phyloP scores from a whole-genome alignment of 148 eudicot genomes.

The Rhododendron ovatum region DNA sequence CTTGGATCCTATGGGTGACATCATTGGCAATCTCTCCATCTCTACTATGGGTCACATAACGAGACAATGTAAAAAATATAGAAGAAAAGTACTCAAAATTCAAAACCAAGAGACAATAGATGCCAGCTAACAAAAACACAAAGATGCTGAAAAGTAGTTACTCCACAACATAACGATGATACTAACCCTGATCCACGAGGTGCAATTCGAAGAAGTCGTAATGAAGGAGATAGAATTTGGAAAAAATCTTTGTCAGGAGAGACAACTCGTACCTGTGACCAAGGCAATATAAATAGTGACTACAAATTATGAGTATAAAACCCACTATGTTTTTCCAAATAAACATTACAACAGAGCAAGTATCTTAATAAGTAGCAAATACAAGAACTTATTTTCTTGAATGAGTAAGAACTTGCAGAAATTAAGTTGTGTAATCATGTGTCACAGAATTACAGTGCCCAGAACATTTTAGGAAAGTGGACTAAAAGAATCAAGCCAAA shows the following conservation, averaged over 20 bases:
- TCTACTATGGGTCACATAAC: too few species aligned
- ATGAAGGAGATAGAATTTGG: slow-evolving; percentile 91
- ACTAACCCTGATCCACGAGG: slow-evolving; percentile 93
- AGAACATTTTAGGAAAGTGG: not conserved
- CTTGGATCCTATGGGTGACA: too few species aligned
- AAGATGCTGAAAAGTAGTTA: not conserved
- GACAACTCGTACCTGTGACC: slow-evolving; percentile 84
- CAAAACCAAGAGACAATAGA: not conserved
- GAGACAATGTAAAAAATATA: not conserved
- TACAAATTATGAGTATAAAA: not conserved
- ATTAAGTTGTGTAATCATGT: not conserved
- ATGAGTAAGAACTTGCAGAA: not conserved
- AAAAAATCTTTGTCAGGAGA: slow-evolving; percentile 99
- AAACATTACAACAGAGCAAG: not conserved
- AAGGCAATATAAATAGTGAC: not conserved
- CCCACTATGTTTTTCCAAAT: not conserved
- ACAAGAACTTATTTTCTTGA: not conserved
- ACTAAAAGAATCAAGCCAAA: not conserved
- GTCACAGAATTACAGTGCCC: not conserved
- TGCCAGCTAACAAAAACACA: not conserved
- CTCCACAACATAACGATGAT: not conserved
- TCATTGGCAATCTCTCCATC: too few species aligned
- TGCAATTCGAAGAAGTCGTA: slow-evolving; percentile 89
- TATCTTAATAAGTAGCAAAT: not conserved
- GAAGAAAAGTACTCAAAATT: not conserved